Base-by-base conservation (phyloP, 345 rosid species). In the Brassica incana region DNA sequence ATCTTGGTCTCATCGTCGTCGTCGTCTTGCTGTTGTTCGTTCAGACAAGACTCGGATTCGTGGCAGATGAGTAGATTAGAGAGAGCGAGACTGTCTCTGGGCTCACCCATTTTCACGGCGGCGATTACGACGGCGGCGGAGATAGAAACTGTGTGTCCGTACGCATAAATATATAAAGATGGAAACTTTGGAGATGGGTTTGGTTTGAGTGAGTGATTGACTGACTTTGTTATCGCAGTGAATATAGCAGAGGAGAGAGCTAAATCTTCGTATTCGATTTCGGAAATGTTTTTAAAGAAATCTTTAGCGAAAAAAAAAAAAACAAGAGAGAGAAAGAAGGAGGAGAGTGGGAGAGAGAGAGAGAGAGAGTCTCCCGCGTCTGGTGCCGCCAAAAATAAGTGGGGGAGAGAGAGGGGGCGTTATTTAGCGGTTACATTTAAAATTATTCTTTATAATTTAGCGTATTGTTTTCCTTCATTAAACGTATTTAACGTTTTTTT, bases 361-460 rank as follows among this genome's bases (percentile, higher is more conserved):
- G n/a, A 25, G 35, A 68, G 79, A 72, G 64, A 72, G 86, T 61
- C 73, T 77, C 48, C 93, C 89, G 93, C 84, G 77, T 89, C 87
- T 80, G 73, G 85, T 87, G 93, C 91, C 96, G 97, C 97, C 97
- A 92, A 90, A 80, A 91, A 84, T 85, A 72, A 87, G 89, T 85
- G 89, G 86, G 85, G 65, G 86, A 72, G 83, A 81, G 83, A 76
- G 68, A 77, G 76, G 82, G 48, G 86, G 88, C 85, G 90, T 82
- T 82, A 80, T 84, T 82, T 76, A 84, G 89, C 88, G 81, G 91
- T 85, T 86, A 81, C 81, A 61, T 67, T 77, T 73, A 72, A 77
- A 71, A 36, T 71, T 78, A 77, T 45, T 29, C 1, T 27, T 20
- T 68, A 2, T 67, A 61, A 80, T 7, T 56, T 58, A 50, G 12